phyloP scores from a whole-genome alignment of 2,329 filamentous ascomycete genomes.

The Neonectria punicea region DNA sequence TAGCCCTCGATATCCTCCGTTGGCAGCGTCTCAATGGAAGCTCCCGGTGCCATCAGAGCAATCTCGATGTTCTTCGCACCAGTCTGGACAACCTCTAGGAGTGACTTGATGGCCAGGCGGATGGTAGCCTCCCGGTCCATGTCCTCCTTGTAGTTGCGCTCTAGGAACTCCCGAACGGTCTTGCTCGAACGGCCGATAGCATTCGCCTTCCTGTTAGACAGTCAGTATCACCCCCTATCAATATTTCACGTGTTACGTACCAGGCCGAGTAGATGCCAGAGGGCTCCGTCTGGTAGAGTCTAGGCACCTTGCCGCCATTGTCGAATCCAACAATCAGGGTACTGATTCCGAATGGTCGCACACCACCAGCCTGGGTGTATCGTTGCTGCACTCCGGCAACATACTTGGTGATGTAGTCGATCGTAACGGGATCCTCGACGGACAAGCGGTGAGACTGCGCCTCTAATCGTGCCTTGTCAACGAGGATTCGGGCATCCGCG shows the following conservation, averaged over 20 bases:
- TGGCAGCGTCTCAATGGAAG: conserved; percentile 90
- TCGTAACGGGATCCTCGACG: conserved; percentile 95
- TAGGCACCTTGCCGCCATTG: conserved; percentile 86
- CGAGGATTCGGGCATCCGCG: conserved; percentile 95
- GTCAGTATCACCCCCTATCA: conserved; percentile 22
- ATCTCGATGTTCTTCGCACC: conserved; percentile 99
- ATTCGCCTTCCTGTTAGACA: conserved; percentile 87
- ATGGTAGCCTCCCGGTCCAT: conserved; percentile 98
- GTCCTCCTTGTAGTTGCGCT: conserved; percentile 97
- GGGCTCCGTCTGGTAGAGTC: conserved; percentile 98
- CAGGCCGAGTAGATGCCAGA: conserved; percentile 99
- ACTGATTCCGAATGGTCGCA: conserved; percentile 98
- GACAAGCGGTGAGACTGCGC: conserved; percentile 97
- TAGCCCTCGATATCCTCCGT: conserved; percentile 97
- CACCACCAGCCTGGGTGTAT: conserved; percentile 98
- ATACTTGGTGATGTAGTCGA: conserved; percentile 99
- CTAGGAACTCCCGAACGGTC: conserved; percentile 97
- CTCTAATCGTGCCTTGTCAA: conserved; percentile 97
- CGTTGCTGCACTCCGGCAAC: conserved; percentile 97
- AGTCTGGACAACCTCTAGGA: conserved; percentile 97
- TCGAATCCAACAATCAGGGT: conserved; percentile 99
- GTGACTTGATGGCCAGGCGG: conserved; percentile 96
- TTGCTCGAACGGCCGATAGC: conserved; percentile 98
- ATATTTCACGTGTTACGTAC: conserved; percentile 62
- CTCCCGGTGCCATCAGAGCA: conserved; percentile 94